A percentile compares a stretch with the other conserved stretches of the same genome.
phyloP scores from a whole-genome alignment of 306 rosid genomes.

The Erythrophleum fordii region DNA sequence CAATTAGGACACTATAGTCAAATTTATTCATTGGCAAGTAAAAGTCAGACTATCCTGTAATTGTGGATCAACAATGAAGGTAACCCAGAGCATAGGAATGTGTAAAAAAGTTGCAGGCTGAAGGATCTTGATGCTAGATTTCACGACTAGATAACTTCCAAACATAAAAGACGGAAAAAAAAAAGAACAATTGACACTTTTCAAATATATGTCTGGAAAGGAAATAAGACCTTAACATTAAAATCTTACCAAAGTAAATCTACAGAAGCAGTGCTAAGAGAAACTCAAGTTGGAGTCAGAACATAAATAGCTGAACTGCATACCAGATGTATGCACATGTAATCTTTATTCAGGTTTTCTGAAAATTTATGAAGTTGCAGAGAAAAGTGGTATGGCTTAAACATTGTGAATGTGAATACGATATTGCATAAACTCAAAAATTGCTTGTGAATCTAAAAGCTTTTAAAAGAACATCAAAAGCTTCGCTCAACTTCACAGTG shows the following conservation, averaged over 20 bases:
- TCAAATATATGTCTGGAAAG: neutral
- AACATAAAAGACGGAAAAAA: neutral
- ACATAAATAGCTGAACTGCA: neutral
- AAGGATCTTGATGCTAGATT: slow-evolving; percentile 13
- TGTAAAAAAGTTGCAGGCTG: neutral
- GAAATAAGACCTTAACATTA: neutral
- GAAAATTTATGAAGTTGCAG: neutral
- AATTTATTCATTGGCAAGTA: neutral
- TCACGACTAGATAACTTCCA: slow-evolving; percentile 2
- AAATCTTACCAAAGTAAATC: neutral
- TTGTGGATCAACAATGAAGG: neutral
- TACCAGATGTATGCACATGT: neutral
- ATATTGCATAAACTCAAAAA: neutral
- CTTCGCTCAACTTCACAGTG: neutral
- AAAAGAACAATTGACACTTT: slow-evolving; percentile 10
- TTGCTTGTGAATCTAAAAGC: no score
- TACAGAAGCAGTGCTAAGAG: slow-evolving; percentile 4
- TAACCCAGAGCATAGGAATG: neutral
- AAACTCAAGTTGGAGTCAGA: neutral
- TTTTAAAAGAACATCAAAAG: slow-evolving; percentile 2
- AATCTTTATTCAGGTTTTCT: neutral
- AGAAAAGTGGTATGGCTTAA: neutral
- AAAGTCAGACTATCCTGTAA: neutral
- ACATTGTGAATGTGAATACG: neutral
- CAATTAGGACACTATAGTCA: neutral